Conservation (phyloP, 768 basidiomycete genomes). For the Neoboletus subvelutipes region DNA sequence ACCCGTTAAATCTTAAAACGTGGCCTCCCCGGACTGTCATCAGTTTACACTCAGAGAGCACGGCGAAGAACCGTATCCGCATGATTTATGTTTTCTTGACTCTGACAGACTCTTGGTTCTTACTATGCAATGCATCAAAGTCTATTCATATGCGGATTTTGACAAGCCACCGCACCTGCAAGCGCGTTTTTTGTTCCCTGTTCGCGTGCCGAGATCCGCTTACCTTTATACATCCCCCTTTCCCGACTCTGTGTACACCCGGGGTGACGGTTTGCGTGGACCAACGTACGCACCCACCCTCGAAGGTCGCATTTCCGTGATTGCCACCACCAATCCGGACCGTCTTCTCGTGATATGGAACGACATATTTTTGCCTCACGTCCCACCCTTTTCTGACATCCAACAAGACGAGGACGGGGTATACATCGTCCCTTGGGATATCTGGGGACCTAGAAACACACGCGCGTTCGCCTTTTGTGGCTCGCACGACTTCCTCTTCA, state of each 20-base stretch:
- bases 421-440: neutral
- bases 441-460: neutral
- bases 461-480: neutral
- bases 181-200: neutral
- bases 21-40: neutral
- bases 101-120: neutral
- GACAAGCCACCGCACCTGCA: neutral
- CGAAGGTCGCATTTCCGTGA: neutral
- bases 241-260: neutral
- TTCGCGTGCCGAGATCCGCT: neutral
- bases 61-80: neutral
- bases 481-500: neutral
- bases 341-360: neutral
- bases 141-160: neutral
- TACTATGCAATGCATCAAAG: neutral
- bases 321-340: neutral
- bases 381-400: neutral
- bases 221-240: neutral
- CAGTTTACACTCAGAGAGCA: neutral
- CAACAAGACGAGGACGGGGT: neutral
- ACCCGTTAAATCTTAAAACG: too few relatives aligned
- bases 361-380: neutral
- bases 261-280: neutral
- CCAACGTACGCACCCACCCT: neutral
- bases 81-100: neutral